Conservation (phyloP, 192 early-diverging fungal species). For the Jimgerdemannia lactiflua region DNA sequence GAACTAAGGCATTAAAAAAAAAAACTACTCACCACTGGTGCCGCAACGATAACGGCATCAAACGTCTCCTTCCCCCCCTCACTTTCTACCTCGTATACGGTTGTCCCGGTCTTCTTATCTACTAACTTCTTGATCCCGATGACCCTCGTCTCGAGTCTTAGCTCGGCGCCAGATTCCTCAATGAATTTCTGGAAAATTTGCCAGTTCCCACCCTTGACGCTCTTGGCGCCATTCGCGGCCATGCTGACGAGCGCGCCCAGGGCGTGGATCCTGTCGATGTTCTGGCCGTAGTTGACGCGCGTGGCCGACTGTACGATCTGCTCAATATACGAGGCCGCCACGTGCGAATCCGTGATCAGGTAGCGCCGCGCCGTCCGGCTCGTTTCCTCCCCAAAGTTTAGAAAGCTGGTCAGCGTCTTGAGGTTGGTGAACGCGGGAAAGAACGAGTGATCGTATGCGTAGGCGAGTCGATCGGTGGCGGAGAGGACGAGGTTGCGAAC, state of each 20-base stretch:
- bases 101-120: slow-evolving; percentile 2
- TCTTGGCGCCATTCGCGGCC: slow-evolving; percentile 40
- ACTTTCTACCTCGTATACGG: slow-evolving; percentile 21
- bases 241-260: slow-evolving; percentile 53
- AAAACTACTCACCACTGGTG: slow-evolving; percentile 44
- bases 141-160: slow-evolving; percentile 46
- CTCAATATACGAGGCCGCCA: slow-evolving; percentile 32
- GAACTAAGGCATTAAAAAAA: background rate
- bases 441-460: slow-evolving; percentile 29
- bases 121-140: slow-evolving; percentile 20
- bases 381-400: slow-evolving; percentile 24
- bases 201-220: slow-evolving; percentile 54
- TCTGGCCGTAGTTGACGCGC: slow-evolving; percentile 64
- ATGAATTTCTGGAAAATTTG: slow-evolving; percentile 60
- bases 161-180: slow-evolving; percentile 29
- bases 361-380: slow-evolving; percentile 30
- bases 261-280: slow-evolving; percentile 55
- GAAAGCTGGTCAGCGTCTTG: slow-evolving; percentile 12
- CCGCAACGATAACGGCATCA: slow-evolving; percentile 59
- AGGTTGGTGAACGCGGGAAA: slow-evolving; percentile 30
- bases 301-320: slow-evolving; percentile 58
- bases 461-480: slow-evolving; percentile 19
- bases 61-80: slow-evolving; percentile 39
- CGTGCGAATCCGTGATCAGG: slow-evolving; percentile 27
- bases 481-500: slow-evolving; percentile 23